A percentile compares a stretch with the other conserved stretches of the same genome.
Evolutionary conservation across 495 filamentous ascomycete species (phyloP).

Genomic region (Penicillium lagena): DNA sequence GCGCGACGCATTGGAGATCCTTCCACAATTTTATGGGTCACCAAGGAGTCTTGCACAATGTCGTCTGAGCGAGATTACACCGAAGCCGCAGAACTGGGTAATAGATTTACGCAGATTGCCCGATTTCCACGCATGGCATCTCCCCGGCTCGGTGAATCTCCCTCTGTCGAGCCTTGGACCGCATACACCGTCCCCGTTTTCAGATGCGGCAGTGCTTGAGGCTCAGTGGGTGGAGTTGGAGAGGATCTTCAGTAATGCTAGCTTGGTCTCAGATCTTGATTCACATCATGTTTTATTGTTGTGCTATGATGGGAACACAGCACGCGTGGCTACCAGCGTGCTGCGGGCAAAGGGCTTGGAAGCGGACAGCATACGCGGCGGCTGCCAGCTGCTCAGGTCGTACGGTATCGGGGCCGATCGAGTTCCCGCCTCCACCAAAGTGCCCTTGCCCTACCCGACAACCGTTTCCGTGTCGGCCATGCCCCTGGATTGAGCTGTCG

Average conservation of each 20-base stretch:
- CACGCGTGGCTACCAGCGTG: conserved; percentile 46
- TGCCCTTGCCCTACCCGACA: conserved; percentile 6
- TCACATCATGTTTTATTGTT: conserved; percentile 37
- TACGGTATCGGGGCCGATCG: conserved; percentile 22
- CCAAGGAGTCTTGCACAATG: conserved; percentile 17
- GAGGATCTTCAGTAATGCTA: conserved; percentile 21
- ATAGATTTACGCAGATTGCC: conserved; percentile 33
- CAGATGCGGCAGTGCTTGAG: conserved; percentile 34
- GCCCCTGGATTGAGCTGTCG: conserved; percentile 11
- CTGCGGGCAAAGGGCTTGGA: conserved; percentile 44
- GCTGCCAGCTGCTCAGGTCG: conserved; percentile 25
- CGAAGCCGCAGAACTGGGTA: conserved; percentile 22
- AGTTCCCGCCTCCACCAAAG: conserved; percentile 1
- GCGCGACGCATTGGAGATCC: conserved; percentile 31
- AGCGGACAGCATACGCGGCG: conserved; percentile 44
- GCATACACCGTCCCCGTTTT: conserved; percentile 38
- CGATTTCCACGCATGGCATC: conserved; percentile 37
- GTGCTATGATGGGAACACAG: conserved; percentile 49
- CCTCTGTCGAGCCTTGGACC: conserved; percentile 26
- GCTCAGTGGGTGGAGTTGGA: conserved; percentile 42
- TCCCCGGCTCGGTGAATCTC: conserved; percentile 39
- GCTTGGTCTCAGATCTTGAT: conserved; percentile 18
- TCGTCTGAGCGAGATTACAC: conserved; percentile 15
- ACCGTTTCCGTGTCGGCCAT: conserved; percentile 15
- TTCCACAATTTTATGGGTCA: conserved; percentile 26